Percentiles rank a stretch among this genome's conserved stretches.
phyloP scores from a whole-genome alignment of 352 stramenopile genomes.

The Globisporangium solare region DNA sequence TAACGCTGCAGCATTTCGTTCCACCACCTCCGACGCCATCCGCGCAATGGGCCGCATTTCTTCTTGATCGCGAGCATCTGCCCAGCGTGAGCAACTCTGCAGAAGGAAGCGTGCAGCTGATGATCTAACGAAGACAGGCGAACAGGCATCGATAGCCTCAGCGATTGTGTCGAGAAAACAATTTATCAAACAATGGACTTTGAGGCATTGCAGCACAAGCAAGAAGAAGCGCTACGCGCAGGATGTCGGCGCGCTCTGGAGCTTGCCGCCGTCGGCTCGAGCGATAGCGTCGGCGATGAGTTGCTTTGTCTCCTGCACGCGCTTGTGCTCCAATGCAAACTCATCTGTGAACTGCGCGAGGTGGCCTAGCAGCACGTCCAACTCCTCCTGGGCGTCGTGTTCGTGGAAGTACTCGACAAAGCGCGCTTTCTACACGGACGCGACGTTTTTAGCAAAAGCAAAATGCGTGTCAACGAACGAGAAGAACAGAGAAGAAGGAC shows the following conservation, averaged over 20 bases:
- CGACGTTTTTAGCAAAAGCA: neutral
- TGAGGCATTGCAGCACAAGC: neutral
- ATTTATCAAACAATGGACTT: neutral
- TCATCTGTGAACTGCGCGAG: constrained; percentile 62
- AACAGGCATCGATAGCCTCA: too few relatives aligned
- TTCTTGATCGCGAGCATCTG: constrained; percentile 6
- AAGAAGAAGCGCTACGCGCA: neutral
- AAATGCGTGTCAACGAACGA: too few relatives aligned
- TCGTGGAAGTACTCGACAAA: constrained; percentile 82
- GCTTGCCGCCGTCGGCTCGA: neutral
- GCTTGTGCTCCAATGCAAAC: constrained; percentile 49
- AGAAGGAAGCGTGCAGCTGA: too few relatives aligned
- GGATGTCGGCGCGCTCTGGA: neutral
- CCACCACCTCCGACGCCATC: constrained; percentile 8
- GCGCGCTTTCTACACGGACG: constrained; percentile 35
- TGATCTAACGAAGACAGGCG: too few relatives aligned
- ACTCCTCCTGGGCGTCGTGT: constrained; percentile 48
- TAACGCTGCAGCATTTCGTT: constrained; percentile 12
- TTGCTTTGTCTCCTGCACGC: constrained; percentile 22
- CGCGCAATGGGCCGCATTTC: neutral
- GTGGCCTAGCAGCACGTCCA: constrained; percentile 61
- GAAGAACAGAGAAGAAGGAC: too few relatives aligned
- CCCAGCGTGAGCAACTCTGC: neutral
- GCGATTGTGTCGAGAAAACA: too few relatives aligned
- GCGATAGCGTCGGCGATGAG: neutral